Conservation (phyloP, 139 green algal genomes). For the Tetraselmis chui region DNA sequence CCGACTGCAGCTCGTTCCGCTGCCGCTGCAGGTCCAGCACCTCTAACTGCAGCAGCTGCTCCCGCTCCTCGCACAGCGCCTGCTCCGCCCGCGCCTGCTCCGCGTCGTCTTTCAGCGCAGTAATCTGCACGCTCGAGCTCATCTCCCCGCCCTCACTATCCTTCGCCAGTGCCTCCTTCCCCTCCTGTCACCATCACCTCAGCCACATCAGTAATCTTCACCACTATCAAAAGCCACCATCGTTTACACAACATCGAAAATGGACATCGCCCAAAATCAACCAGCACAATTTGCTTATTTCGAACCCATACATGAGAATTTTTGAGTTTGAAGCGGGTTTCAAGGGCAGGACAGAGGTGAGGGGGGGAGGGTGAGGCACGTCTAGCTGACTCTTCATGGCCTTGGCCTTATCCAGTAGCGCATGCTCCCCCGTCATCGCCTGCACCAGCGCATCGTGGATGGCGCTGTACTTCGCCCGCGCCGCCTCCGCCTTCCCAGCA, state of each 20-base stretch:
- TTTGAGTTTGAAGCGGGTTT: no score
- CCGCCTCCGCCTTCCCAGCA: conserved; percentile 3
- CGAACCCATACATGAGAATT: no score
- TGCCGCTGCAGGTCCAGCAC: conserved; percentile 43
- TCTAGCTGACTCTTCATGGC: conserved; percentile 40
- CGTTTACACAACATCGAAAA: no score
- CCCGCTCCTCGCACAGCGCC: conserved; percentile 51
- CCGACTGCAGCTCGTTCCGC: conserved; percentile 35
- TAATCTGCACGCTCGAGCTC: conserved; percentile 14
- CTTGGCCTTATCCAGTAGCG: conserved; percentile 34
- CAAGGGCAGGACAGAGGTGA: background rate
- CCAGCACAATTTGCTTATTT: conserved; percentile 1
- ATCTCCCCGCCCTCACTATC: background rate
- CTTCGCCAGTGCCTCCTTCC: conserved; percentile 7
- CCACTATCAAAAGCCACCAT: background rate
- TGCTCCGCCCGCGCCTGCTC: conserved; percentile 57
- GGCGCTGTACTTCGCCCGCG: conserved; percentile 8
- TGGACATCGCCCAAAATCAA: no score
- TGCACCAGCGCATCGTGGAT: conserved; percentile 26
- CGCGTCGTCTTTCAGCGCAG: conserved; percentile 55
- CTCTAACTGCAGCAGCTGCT: conserved; percentile 58
- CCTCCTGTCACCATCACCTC: background rate
- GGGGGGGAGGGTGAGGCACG: conserved; percentile 12
- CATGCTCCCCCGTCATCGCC: conserved; percentile 41
- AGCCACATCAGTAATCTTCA: background rate